These are phyloP conservation scores for Pulveroboletus sp. DNA, from an alignment of 768 basidiomycete species.

Conservation along the genomic window DNA sequence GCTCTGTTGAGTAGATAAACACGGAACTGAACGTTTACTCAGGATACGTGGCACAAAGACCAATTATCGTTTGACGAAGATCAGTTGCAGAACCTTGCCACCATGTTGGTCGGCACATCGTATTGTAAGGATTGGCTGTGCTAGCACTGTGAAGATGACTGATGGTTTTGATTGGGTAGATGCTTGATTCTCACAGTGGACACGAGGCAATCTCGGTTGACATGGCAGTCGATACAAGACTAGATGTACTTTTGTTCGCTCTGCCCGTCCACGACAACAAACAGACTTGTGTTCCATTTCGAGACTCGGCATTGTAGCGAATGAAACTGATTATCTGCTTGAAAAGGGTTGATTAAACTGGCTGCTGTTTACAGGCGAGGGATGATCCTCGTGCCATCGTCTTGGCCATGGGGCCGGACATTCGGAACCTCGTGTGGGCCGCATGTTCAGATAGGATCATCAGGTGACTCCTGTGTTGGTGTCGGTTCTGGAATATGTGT, in stretches of 20 bases:
- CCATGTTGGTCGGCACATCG: slow-evolving; percentile 87
- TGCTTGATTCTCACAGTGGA: slow-evolving; percentile 21
- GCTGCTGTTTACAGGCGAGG: slow-evolving; percentile 2
- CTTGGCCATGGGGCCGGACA: slow-evolving; percentile 10
- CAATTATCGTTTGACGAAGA: slow-evolving; percentile 86
- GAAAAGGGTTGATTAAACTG: slow-evolving; percentile 16
- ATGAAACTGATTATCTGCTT: slow-evolving; percentile 1
- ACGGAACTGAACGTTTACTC: slow-evolving; percentile 11
- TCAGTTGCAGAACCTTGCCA: slow-evolving; percentile 80
- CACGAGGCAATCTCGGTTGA: neutral
- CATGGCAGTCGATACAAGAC: slow-evolving; percentile 1
- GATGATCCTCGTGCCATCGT: slow-evolving; percentile 10
- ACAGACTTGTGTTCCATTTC: neutral
- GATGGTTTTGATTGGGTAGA: slow-evolving; percentile 17
- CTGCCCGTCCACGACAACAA: neutral
- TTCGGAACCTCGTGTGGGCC: slow-evolving; percentile 23
- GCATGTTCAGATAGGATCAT: slow-evolving; percentile 22
- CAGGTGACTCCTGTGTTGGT: slow-evolving; percentile 13
- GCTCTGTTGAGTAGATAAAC: neutral
- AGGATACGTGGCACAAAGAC: slow-evolving; percentile 94
- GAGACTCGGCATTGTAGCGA: neutral
- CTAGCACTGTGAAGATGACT: slow-evolving; percentile 2
- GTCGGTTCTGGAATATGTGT: slow-evolving; percentile 4
- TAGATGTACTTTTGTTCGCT: slow-evolving; percentile 5
- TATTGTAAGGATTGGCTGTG: slow-evolving; percentile 57